phyloP scores from a whole-genome alignment of 2,329 filamentous ascomycete species.

The Xylaria digitata region DNA sequence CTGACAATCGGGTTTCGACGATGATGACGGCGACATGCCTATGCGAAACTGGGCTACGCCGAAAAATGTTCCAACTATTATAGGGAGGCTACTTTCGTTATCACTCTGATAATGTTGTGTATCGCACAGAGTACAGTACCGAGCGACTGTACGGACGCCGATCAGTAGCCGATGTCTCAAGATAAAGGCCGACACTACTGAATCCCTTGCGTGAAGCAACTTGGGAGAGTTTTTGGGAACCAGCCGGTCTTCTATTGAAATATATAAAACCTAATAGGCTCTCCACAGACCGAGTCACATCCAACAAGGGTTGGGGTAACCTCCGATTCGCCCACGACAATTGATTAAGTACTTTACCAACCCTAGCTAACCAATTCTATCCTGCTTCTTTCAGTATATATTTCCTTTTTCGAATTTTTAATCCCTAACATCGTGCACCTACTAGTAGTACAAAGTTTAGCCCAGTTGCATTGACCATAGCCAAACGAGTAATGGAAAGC shows the following conservation, averaged over 20 bases:
- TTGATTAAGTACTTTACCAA: neutral
- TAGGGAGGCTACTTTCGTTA: neutral
- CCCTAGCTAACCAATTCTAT: neutral
- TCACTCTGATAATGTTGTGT: no score
- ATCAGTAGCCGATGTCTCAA: constrained; percentile 24
- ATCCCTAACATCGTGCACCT: no score
- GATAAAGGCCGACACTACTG: neutral
- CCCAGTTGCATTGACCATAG: no score
- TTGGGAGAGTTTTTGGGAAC: neutral
- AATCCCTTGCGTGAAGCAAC: neutral
- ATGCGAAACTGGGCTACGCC: neutral
- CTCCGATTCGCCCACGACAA: neutral
- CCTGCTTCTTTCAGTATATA: neutral
- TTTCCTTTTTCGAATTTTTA: constrained; percentile 1
- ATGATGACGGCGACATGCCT: no score
- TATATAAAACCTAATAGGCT: neutral
- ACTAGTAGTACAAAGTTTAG: no score
- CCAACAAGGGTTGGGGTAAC: no score
- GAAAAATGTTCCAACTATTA: neutral
- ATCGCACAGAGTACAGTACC: no score
- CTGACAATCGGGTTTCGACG: neutral
- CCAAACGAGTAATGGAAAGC: no score
- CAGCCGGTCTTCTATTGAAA: neutral
- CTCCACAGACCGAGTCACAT: no score
- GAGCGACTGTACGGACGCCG: neutral